A percentile compares a stretch with the other conserved stretches of the same genome.
These are phyloP conservation scores for Spergularia bocconei DNA, from an alignment of 148 eudicot genomes.

Conservation along the genomic window DNA sequence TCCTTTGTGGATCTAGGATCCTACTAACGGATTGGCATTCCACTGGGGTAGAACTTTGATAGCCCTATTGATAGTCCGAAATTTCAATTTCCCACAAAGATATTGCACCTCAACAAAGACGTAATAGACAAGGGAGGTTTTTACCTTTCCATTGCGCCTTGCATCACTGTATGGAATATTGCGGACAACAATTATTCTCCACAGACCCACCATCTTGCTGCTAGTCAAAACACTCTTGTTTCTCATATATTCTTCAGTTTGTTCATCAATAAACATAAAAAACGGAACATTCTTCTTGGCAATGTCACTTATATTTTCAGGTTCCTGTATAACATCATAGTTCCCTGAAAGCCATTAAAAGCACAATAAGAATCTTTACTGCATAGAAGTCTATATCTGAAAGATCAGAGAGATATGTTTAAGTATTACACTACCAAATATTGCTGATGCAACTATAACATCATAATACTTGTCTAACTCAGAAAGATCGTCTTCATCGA, in stretches of 20 bases:
- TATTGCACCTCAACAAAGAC: not conserved
- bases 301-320: conserved; percentile 56
- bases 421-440: conserved; percentile 63
- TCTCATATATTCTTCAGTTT: conserved; percentile 71
- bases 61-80: not conserved
- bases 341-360: conserved; percentile 53
- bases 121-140: not conserved
- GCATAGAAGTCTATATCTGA: not conserved
- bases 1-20: not conserved
- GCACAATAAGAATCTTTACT: conserved; percentile 22
- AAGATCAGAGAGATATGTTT: conserved; percentile 12
- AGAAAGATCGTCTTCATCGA: conserved; percentile 70
- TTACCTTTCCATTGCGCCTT: conserved; percentile 90
- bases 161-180: conserved; percentile 75
- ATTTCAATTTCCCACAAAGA: not conserved
- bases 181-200: conserved; percentile 79
- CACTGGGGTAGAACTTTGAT: not conserved
- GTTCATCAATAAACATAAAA: conserved; percentile 87
- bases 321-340: conserved; percentile 82
- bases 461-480: conserved; percentile 69
- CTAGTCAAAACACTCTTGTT: conserved; percentile 58
- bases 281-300: conserved; percentile 65
- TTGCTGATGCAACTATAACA: conserved; percentile 89
- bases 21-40: not conserved
- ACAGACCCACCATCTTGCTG: conserved; percentile 63